Conservation (phyloP, 225 moss, liverwort and hornwort genomes). For the Bryum argenteum region DNA sequence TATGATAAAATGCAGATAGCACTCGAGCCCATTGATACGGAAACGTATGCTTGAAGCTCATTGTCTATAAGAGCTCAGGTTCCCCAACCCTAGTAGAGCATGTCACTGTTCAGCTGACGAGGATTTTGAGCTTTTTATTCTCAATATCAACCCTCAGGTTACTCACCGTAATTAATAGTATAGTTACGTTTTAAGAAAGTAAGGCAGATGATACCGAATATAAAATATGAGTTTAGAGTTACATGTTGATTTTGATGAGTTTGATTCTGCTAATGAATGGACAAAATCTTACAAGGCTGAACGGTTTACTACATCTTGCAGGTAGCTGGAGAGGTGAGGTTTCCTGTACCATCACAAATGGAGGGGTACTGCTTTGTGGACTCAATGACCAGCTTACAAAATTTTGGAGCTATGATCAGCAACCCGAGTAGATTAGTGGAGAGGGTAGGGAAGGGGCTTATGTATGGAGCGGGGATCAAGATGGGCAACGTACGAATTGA, state of each 20-base stretch:
- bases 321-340: constrained; percentile 66
- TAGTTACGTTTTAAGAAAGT: too few species aligned
- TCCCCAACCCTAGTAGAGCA: too few species aligned
- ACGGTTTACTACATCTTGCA: constrained; percentile 19
- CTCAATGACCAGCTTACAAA: constrained; percentile 47
- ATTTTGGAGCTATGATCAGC: constrained; percentile 40
- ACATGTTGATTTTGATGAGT: too few species aligned
- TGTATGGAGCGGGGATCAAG: constrained; percentile 65
- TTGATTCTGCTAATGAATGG: too few species aligned
- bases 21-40: background rate
- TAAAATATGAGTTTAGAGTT: too few species aligned
- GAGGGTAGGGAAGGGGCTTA: constrained; percentile 53
- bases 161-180: too few species aligned
- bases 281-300: background rate
- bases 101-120: too few species aligned
- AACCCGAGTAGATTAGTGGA: constrained; percentile 34
- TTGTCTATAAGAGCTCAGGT: too few species aligned
- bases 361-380: constrained; percentile 63
- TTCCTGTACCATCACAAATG: constrained; percentile 56
- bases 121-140: too few species aligned
- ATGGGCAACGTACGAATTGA: constrained; percentile 58
- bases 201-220: too few species aligned
- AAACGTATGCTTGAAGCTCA: background rate
- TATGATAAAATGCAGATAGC: background rate
- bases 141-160: too few species aligned